Percentiles rank a stretch among this genome's conserved stretches.
Conservation (phyloP, 2,329 filamentous ascomycete genomes). For the Ophiostoma ips region DNA sequence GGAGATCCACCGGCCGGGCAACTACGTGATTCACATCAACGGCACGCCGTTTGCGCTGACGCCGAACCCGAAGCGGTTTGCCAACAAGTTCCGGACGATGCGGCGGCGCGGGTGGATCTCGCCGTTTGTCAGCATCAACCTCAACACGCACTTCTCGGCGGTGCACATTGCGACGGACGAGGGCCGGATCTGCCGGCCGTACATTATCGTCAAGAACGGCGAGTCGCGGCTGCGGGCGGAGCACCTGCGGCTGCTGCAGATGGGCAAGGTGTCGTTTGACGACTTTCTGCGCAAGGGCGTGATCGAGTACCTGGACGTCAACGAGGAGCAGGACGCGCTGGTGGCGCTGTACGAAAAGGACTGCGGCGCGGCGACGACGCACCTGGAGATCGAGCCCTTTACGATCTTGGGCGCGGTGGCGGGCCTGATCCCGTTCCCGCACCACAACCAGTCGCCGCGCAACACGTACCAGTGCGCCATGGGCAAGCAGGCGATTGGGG, state of each 20-base stretch:
- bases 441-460: conserved; percentile 96
- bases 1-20: conserved; percentile 72
- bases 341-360: conserved; percentile 83
- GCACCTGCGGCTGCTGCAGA: conserved; percentile 69
- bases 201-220: conserved; percentile 87
- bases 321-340: conserved; percentile 93
- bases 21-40: conserved; percentile 88
- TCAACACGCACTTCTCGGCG: conserved; percentile 82
- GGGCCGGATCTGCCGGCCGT: conserved; percentile 86
- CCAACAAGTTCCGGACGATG: conserved; percentile 72
- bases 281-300: conserved; percentile 83
- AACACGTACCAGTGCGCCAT: conserved; percentile 99
- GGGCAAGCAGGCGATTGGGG: conserved; percentile 99
- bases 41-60: conserved; percentile 87
- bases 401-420: conserved; percentile 92
- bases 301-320: conserved; percentile 93
- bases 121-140: conserved; percentile 91
- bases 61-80: conserved; percentile 71
- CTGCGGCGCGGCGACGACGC: conserved; percentile 71
- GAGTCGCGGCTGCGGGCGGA: conserved; percentile 65
- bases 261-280: conserved; percentile 78
- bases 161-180: conserved; percentile 96
- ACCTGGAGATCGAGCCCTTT: conserved; percentile 96
- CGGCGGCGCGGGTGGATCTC: conserved; percentile 84
- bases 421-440: conserved; percentile 90